Evolutionary conservation across 441 rosid genomes (phyloP), one percentile per base, ranked within the genome.

Genomic region (Hura crepitans): DNA sequence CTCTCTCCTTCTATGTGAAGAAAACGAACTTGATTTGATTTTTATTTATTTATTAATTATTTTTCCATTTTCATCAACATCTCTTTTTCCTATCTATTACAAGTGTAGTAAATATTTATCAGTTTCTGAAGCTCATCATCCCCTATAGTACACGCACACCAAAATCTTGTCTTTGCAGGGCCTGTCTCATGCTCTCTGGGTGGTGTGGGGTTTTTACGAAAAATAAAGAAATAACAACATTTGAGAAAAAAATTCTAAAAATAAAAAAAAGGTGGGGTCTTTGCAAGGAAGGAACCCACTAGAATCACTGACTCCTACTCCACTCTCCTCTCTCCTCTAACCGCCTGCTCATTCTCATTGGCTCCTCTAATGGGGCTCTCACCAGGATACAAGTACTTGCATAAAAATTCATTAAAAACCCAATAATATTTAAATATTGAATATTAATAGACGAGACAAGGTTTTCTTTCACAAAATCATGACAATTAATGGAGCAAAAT

Each of bases 291-390:
- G n/a, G 93, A 86, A 78, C 79, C 89, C 89, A 84, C 92, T 81
- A 73, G 89, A 82, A 79, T 85, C 86, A 84, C 87, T 76, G 83
- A 83, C 82, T 85, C 93, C 89, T 62, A 80, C 87, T 90, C 85
- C 89, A 80, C 88, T 79, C 86, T 80, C 79, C 82, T 78, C 78
- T 84, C 85, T 84, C 83, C 65, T 78, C 80, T 88, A 88, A 93
- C 97, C 90, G 96, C 92, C 90, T 91, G 88, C 78, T 85, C 75
- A 68, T 85, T 81, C 68, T 78, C 39, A 91, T 89, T 93, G 94
- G 94, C 30, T 66, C 87, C 75, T 84, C 79, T 74, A 61, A 73
- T 79, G 79, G 78, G 76, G 59, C 76, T 79, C n/a, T n/a, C 78
- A 67, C 80, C 79, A 65, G 39, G 73, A 57, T 59, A 73, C 71